Base-by-base conservation (phyloP, 2,329 filamentous ascomycete genomes). In the Colletotrichum paranaense region DNA sequence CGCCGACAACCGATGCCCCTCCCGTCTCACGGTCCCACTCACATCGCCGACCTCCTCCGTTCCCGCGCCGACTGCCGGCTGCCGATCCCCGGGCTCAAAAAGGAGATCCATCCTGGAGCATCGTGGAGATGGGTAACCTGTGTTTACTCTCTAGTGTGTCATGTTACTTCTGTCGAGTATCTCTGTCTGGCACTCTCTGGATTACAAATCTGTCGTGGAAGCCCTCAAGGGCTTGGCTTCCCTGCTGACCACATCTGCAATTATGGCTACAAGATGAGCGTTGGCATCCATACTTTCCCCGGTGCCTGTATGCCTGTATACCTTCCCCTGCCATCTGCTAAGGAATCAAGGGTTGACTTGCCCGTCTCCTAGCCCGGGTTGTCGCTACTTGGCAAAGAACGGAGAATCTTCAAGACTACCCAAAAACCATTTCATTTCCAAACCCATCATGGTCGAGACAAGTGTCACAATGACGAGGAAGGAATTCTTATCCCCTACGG, bases 41-140 rank as follows among this genome's bases (percentile, higher is more conserved):
- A 22, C 4, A 14, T 52, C 35, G 26, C 62, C 67, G 67, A 66
- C 28, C 42, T 65, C 56, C 6, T 58, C 71, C 67, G 59, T 73
- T 73, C 28, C 67, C 55, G 55, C 60, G 24, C 71, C 71, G 71
- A 73, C 67, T 73, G 71, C 71, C 71, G 71, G 46, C 60, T 38
- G 67, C 67, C 67, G 35, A 55, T 42, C 52, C 19, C 58, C 57
- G 42, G 24, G 14, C 11, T 67, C 32, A 32, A 24, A 56, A 30
- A 22, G 4, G 11, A 14, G 3, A 22, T 56, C 4, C 65, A 62
- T 28, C 9, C 42, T 32, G 5, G 38, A 42, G 14, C 5, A 7
- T 16, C 38, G 11, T 19, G 26, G 16, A 9, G 30, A 32, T 4
- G 3, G 5, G 7, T 28, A n/a, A 5, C 28, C 28, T 26, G 19